phyloP scores from a whole-genome alignment of 495 filamentous ascomycete genomes.

The Thozetella sp. region DNA sequence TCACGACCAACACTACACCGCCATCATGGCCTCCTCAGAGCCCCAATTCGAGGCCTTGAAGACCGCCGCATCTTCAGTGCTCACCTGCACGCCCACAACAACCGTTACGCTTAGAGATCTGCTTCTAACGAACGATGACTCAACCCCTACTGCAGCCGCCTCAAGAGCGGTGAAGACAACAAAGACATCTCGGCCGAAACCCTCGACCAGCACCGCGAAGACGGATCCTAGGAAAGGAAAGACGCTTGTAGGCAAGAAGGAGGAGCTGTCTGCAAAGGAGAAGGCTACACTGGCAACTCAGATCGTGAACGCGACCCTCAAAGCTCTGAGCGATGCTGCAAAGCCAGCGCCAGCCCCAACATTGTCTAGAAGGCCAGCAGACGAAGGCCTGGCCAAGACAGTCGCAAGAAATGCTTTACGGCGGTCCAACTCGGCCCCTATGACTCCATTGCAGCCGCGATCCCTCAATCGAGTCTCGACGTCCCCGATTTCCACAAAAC shows the following conservation, averaged over 20 bases:
- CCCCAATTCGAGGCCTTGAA: constrained; percentile 51
- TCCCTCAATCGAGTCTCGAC: constrained; percentile 54
- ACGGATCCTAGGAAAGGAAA: constrained; percentile 3
- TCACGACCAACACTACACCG: constrained; percentile 2
- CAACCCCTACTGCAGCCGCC: constrained; percentile 18
- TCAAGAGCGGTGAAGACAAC: constrained; percentile 21
- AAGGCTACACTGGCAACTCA: constrained; percentile 76
- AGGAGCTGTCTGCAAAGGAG: constrained; percentile 57
- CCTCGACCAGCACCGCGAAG: constrained; percentile 14
- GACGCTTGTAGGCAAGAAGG: constrained; percentile 17
- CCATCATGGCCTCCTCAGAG: constrained; percentile 45
- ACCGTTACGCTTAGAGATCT: constrained; percentile 50
- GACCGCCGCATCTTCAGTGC: constrained; percentile 46
- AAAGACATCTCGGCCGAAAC: constrained; percentile 12
- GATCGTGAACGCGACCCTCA: constrained; percentile 76
- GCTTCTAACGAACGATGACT: constrained; percentile 37
- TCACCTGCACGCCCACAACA: constrained; percentile 54
- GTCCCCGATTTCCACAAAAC: constrained; percentile 37
- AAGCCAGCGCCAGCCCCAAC: constrained; percentile 43
- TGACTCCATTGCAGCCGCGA: constrained; percentile 52
- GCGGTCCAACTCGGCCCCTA: constrained; percentile 47
- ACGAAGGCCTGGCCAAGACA: constrained; percentile 33
- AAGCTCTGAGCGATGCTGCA: constrained; percentile 70
- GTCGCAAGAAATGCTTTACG: constrained; percentile 34
- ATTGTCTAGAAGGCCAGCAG: constrained; percentile 21